Base-by-base conservation (phyloP, 2,329 filamentous ascomycete genomes). In the Bimuria novae-zelandiae region DNA sequence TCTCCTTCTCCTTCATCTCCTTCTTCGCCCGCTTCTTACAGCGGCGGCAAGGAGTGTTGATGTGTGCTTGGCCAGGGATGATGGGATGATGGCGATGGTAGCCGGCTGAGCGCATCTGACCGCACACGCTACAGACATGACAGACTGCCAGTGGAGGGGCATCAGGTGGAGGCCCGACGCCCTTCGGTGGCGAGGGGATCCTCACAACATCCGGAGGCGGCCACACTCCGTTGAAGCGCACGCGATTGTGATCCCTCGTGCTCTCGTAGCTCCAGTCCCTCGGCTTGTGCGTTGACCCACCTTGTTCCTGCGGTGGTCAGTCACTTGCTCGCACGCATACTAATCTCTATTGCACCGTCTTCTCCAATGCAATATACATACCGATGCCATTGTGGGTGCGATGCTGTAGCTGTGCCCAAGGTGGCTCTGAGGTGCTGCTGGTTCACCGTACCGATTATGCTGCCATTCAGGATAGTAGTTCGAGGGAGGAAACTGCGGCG, bases 81-180 rank as follows among this genome's bases (percentile, higher is more conserved):
- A 74, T 62, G 3, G 72, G 72, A 51, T 74, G 60, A 4, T 64
- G 57, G 29, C 69, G 67, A 52, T 75, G 72, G 35, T 64, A 75
- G 42, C 65, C 61, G 33, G 59, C 56, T 19, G 71, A 75, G 12
- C 72, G 68, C 57, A 70, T 63, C 14, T 59, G 54, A 10, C 67
- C 65, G 39, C 72, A 75, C 16, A 67, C 53, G 23, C 63, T 69
- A 52, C 72, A 75, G 7, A 65, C 68, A 57, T 75, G 72, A 46
- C 67, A 73, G 27, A 65, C 54, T 42, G 44, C 44, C 7, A 37
- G 22, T n/a, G 33, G 43, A 36, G 66, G 50, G 10, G 68, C 61
- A 21, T 65, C 63, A 10, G 67, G 59, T 17, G 56, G 44, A 10
- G 61, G 51, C 44, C 56, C 59, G 35, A 56, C 52, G 14, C 55